Conservation (phyloP, 2,329 filamentous ascomycete species). For the Fusarium papillatum region DNA sequence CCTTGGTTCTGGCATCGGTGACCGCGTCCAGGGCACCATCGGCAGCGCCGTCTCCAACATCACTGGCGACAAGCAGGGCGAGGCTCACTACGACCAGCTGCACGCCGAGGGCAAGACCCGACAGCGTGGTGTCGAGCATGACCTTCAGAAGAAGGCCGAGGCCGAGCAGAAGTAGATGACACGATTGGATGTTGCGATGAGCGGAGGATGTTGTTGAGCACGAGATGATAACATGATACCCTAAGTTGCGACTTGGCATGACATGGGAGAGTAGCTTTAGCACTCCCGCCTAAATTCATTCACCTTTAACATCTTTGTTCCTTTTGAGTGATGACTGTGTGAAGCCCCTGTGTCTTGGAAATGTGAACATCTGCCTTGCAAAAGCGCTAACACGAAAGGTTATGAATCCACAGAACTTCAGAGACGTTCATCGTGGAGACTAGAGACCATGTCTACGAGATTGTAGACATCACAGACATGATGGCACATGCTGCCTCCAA, state of each 20-base stretch:
- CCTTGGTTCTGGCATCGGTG: slow-evolving; percentile 72
- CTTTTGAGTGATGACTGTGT: background rate
- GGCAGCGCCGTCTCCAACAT: slow-evolving; percentile 80
- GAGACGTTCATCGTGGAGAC: background rate
- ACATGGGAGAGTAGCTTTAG: slow-evolving; percentile 9
- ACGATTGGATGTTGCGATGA: background rate
- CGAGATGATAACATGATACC: slow-evolving; percentile 38
- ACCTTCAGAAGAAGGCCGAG: slow-evolving; percentile 81
- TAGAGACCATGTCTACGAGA: background rate
- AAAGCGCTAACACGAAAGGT: background rate
- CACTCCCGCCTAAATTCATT: slow-evolving; percentile 5
- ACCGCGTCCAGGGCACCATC: slow-evolving; percentile 79
- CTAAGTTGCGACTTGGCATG: slow-evolving; percentile 27
- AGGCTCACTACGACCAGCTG: slow-evolving; percentile 75
- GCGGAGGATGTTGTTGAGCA: slow-evolving; percentile 11
- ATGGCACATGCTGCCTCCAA: too few species aligned
- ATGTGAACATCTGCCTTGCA: background rate
- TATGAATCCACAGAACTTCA: background rate
- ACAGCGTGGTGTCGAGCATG: slow-evolving; percentile 86
- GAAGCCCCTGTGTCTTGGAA: background rate
- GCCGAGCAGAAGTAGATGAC: slow-evolving; percentile 47
- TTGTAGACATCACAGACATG: too few species aligned
- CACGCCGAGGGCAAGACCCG: slow-evolving; percentile 88
- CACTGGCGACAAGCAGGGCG: slow-evolving; percentile 76
- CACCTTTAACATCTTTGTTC: background rate